phyloP scores from a whole-genome alignment of 257 asterid genomes.

The Solanum peruvianum region DNA sequence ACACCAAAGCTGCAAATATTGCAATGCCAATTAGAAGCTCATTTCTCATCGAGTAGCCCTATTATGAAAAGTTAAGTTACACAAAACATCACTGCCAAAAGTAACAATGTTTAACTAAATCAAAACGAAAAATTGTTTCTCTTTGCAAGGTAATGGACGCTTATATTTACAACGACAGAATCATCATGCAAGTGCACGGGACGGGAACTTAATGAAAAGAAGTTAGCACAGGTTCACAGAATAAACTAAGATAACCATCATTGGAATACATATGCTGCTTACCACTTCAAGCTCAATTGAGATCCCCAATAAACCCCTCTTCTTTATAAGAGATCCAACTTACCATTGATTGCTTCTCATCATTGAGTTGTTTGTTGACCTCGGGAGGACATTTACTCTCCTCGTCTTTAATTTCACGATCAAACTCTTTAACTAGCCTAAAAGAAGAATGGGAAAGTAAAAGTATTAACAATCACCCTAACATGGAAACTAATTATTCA shows the following conservation, averaged over 20 bases:
- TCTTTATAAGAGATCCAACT: background rate
- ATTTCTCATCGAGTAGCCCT: background rate
- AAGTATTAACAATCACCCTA: background rate
- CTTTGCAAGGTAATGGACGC: background rate
- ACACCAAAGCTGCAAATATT: background rate
- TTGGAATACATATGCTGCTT: background rate
- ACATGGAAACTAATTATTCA: background rate
- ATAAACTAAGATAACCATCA: background rate
- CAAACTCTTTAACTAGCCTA: conserved; percentile 92
- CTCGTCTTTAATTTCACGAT: conserved; percentile 93
- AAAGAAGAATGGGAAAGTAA: background rate
- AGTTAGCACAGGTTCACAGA: background rate
- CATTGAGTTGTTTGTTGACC: conserved; percentile 80
- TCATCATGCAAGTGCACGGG: background rate
- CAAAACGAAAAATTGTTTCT: background rate
- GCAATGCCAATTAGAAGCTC: background rate
- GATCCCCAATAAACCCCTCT: background rate
- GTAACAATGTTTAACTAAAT: background rate
- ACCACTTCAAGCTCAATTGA: background rate
- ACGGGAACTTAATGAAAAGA: background rate
- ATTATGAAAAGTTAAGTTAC: background rate
- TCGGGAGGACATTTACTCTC: conserved; percentile 68
- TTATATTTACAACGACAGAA: background rate
- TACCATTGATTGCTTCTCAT: conserved; percentile 94
- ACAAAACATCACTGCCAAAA: background rate